Conservation (phyloP, 164 flowering plant species). For the Litsea cubeba region DNA sequence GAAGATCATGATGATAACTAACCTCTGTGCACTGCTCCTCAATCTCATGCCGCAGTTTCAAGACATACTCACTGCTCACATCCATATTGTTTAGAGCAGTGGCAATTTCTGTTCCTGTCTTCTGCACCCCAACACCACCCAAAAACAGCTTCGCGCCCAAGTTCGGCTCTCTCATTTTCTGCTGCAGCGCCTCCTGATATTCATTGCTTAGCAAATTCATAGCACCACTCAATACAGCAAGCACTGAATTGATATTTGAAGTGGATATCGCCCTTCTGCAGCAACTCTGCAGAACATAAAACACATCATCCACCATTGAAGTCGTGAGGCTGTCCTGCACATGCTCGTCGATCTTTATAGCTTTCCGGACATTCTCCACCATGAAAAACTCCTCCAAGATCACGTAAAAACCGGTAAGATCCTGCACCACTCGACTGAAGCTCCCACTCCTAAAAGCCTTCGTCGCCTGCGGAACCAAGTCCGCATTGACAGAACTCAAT, state of each 20-base stretch:
- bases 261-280: conserved; percentile 88
- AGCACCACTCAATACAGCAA: conserved; percentile 71
- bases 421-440: conserved; percentile 74
- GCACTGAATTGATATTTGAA: conserved; percentile 78
- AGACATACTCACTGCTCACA: conserved; percentile 81
- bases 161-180: conserved; percentile 77
- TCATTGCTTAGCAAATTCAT: conserved; percentile 75
- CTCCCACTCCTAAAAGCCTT: conserved; percentile 81
- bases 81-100: conserved; percentile 90
- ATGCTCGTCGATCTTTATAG: conserved; percentile 82
- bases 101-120: conserved; percentile 85
- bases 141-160: conserved; percentile 72
- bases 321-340: conserved; percentile 88
- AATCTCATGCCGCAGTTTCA: conserved; percentile 79
- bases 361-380: conserved; percentile 97
- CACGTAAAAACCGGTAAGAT: conserved; percentile 83
- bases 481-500: conserved; percentile 72
- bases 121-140: conserved; percentile 88
- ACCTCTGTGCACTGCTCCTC: conserved; percentile 93
- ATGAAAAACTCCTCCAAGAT: conserved; percentile 87
- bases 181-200: conserved; percentile 86
- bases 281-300: conserved; percentile 90
- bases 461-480: conserved; percentile 72
- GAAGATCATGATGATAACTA: conserved; percentile 10
- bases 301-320: conserved; percentile 96